These are phyloP conservation scores for Acacia pycnantha DNA, from an alignment of 331 rosid genomes.

Conservation along the genomic window DNA sequence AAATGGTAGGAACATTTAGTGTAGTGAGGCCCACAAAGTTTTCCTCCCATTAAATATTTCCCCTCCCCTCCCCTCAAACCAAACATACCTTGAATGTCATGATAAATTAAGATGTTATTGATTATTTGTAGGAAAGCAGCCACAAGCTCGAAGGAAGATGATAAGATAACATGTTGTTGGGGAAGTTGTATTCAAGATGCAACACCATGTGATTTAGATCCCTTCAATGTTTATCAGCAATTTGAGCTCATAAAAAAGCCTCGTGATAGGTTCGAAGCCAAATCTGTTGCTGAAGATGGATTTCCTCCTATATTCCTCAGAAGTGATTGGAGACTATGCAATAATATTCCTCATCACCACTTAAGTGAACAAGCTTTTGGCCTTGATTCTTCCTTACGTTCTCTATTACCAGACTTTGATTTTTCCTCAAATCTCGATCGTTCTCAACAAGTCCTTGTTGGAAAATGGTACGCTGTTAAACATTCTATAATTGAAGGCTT, in stretches of 20 bases:
- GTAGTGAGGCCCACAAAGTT: too few relatives aligned
- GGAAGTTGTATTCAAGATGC: conserved; percentile 25
- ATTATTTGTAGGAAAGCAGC: conserved; percentile 27
- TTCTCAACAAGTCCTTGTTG: neutral
- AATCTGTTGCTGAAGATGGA: conserved; percentile 48
- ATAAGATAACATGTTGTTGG: conserved; percentile 44
- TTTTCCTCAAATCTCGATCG: conserved; percentile 19
- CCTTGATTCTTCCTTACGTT: conserved; percentile 36
- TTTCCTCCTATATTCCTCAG: conserved; percentile 42
- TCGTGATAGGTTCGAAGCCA: conserved; percentile 39
- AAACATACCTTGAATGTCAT: neutral
- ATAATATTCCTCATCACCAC: conserved; percentile 9
- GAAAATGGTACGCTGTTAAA: conserved; percentile 1
- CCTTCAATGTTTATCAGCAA: conserved; percentile 47
- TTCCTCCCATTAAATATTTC: too few relatives aligned
- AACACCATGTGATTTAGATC: conserved; percentile 46
- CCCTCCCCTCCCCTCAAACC: too few relatives aligned
- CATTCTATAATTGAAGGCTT: neutral
- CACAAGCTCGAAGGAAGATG: conserved; percentile 54
- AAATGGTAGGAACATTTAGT: too few relatives aligned
- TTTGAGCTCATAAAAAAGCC: conserved; percentile 26
- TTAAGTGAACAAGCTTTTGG: conserved; percentile 52
- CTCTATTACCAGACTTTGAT: conserved; percentile 41
- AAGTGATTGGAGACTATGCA: conserved; percentile 19
- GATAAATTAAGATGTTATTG: neutral